Conservation (phyloP, 2,329 filamentous ascomycete species). For the Tolypocladium pustulatum region DNA sequence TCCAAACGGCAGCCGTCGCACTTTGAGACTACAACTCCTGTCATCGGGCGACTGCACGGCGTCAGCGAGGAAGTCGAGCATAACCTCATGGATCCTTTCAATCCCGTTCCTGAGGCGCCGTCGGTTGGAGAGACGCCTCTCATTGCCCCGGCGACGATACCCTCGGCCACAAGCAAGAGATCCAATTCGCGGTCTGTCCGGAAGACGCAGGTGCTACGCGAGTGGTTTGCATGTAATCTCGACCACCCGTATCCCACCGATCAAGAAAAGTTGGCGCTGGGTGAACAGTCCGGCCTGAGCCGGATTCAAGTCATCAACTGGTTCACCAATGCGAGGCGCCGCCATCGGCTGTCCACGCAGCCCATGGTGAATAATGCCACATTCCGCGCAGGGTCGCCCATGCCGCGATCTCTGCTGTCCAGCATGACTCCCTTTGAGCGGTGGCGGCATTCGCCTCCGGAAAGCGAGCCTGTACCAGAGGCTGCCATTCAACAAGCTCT, state of each 20-base stretch:
- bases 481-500: slow-evolving; percentile 26
- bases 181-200: slow-evolving; percentile 29
- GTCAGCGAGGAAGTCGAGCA: slow-evolving; percentile 26
- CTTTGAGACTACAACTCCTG: slow-evolving; percentile 35
- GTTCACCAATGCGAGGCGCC: slow-evolving; percentile 40
- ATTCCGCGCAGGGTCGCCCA: slow-evolving; percentile 30
- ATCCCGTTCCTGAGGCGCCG: slow-evolving; percentile 1
- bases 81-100: neutral
- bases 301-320: slow-evolving; percentile 35
- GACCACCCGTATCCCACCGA: slow-evolving; percentile 38
- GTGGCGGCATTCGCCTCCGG: slow-evolving; percentile 29
- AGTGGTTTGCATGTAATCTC: slow-evolving; percentile 34
- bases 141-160: slow-evolving; percentile 2
- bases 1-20: slow-evolving; percentile 31
- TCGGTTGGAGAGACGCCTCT: neutral
- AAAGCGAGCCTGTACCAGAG: slow-evolving; percentile 30
- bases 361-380: slow-evolving; percentile 15
- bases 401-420: slow-evolving; percentile 22
- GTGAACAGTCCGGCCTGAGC: slow-evolving; percentile 32
- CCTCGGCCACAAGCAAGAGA: slow-evolving; percentile 16
- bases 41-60: slow-evolving; percentile 37
- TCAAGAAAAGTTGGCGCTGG: slow-evolving; percentile 29
- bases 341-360: slow-evolving; percentile 26
- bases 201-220: slow-evolving; percentile 32
- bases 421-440: slow-evolving; percentile 36